Percentiles rank a stretch among this genome's conserved stretches.
phyloP scores from a whole-genome alignment of 371 early-diverging fungal genomes.

The Lichtheimia corymbifera region DNA sequence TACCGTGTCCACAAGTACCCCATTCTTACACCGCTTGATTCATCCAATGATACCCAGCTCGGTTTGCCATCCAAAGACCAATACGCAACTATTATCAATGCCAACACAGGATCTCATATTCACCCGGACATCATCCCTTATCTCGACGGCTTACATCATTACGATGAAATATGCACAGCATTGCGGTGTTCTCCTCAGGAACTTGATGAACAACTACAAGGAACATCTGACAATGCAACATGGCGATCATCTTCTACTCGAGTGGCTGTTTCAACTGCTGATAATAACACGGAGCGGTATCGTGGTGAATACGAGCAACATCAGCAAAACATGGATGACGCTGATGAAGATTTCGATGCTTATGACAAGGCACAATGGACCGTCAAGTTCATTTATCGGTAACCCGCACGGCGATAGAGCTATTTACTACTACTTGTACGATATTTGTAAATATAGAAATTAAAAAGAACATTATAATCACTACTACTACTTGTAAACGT shows the following conservation, averaged over 20 bases:
- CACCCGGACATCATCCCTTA: slow-evolving; percentile 49
- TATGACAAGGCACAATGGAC: background rate
- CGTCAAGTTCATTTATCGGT: slow-evolving; percentile 2
- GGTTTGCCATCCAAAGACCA: slow-evolving; percentile 18
- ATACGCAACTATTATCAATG: slow-evolving; percentile 28
- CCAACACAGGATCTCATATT: slow-evolving; percentile 36
- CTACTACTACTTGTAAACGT: no score
- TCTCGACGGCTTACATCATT: slow-evolving; percentile 72
- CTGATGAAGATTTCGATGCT: background rate
- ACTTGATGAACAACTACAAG: slow-evolving; percentile 48
- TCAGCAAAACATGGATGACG: background rate
- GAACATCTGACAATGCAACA: background rate
- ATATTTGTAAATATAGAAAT: no score
- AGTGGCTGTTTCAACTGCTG: no score
- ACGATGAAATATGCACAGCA: slow-evolving; percentile 73
- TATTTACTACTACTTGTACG: no score
- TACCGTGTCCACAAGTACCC: slow-evolving; percentile 86
- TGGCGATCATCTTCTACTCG: no score
- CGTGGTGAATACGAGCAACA: background rate
- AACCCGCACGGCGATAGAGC: no score
- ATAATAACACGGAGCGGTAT: no score
- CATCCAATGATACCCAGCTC: slow-evolving; percentile 1
- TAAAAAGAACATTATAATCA: no score
- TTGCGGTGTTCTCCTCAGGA: slow-evolving; percentile 62
- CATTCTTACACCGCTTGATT: slow-evolving; percentile 39